Base-by-base conservation (phyloP, 257 asterid species). In the Vinca minor region DNA sequence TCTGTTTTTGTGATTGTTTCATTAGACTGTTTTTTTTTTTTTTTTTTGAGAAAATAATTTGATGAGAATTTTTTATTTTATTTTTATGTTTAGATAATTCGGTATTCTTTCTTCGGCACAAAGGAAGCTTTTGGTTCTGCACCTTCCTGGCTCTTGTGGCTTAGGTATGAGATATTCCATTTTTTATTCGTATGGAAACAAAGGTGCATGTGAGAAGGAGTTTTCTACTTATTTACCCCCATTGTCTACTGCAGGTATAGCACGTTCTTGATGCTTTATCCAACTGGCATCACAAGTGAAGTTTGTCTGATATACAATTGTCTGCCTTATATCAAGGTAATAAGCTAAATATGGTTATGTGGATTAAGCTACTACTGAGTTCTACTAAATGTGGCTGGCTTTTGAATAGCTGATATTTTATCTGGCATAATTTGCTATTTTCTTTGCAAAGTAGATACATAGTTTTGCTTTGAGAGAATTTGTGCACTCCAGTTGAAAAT, bases 131-230 rank as follows among this genome's bases (percentile, higher is more conserved):
- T 84, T 62, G 98, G 95, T 6, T 74, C 62, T 59, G 83, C 95
- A 69, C 97, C 98, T 70, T 69, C 87, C 31, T 89, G 91, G 95
- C 85, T 85, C 78, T 84, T 82, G 28, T 92, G 98, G 98, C 80
- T 92, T 74, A 76, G 84, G 84, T 79, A 73, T 25, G 42, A 49
- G 67, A 12, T 7, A 13, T 49, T 50, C 50, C 26, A 50, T n/a
- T n/a, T n/a, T 15, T 20, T 53, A 17, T 39, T 9, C 29, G 10
- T 46, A 38, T 1, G 52, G 36, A 21, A 62, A 9, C 20, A 21
- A 48, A 3, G 42, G 18, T 64, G 26, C 36, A 13, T 21, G 25
- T 2, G 11, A 11, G n/a, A 41, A n/a, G 63, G 48, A 25, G 20
- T 18, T 73, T 5, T 56, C 52, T 32, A 38, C 10, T 50, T 1